phyloP scores from a whole-genome alignment of 2,329 filamentous ascomycete genomes.

The Metarhizium album region DNA sequence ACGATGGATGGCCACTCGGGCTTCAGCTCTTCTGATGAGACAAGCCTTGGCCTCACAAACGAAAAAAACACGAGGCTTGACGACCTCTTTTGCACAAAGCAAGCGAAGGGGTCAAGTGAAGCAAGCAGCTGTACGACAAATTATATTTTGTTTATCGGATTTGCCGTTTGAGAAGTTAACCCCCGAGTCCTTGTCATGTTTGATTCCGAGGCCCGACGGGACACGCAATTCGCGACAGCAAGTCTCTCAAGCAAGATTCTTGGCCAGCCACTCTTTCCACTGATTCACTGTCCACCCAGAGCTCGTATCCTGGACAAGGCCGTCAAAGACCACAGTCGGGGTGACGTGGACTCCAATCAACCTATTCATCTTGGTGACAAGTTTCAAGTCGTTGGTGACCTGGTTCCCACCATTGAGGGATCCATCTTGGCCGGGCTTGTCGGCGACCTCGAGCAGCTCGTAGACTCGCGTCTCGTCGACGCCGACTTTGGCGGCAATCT shows the following conservation, averaged over 20 bases:
- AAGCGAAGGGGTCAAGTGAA: too few relatives aligned
- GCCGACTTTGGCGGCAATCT: slow-evolving; percentile 58
- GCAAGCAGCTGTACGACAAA: too few relatives aligned
- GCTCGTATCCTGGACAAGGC: slow-evolving; percentile 70
- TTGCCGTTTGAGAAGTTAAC: too few relatives aligned
- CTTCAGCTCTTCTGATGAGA: too few relatives aligned
- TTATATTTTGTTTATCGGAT: too few relatives aligned
- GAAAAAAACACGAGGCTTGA: too few relatives aligned
- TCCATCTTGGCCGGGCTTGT: slow-evolving; percentile 56
- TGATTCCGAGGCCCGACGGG: too few relatives aligned
- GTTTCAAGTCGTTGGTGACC: slow-evolving; percentile 77
- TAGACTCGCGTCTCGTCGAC: slow-evolving; percentile 63
- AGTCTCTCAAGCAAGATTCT: slow-evolving; percentile 35
- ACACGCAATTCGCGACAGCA: too few relatives aligned
- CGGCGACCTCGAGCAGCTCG: slow-evolving; percentile 54
- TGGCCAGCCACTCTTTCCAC: slow-evolving; percentile 74
- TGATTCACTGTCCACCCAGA: slow-evolving; percentile 69
- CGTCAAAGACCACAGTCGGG: slow-evolving; percentile 82
- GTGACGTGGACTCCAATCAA: slow-evolving; percentile 80
- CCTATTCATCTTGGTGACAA: slow-evolving; percentile 69
- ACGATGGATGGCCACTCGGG: too few relatives aligned
- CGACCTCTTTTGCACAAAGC: too few relatives aligned
- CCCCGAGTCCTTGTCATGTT: not conserved
- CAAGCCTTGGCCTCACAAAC: too few relatives aligned
- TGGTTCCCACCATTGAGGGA: slow-evolving; percentile 67